A percentile compares a stretch with the other conserved stretches of the same genome.
phyloP scores from a whole-genome alignment of 768 basidiomycete species.

The Podaxis carcinomalis region DNA sequence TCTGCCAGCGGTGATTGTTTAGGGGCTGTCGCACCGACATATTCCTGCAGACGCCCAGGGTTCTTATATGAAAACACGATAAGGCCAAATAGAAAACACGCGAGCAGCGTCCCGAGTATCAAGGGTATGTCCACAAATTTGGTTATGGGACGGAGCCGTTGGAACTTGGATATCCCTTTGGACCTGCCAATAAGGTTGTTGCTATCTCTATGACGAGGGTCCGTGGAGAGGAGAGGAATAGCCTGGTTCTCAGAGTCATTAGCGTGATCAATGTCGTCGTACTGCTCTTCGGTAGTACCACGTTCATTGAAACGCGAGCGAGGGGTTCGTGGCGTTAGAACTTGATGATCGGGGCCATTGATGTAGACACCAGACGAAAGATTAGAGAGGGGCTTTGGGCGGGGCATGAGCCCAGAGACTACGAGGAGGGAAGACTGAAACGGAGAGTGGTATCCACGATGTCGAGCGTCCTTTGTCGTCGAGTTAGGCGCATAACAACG shows the following conservation, averaged over 20 bases:
- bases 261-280: constrained; percentile 35
- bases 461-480: background rate
- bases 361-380: constrained; percentile 27
- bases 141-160: background rate
- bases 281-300: constrained; percentile 49
- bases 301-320: constrained; percentile 55
- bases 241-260: constrained; percentile 37
- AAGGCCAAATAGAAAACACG: constrained; percentile 39
- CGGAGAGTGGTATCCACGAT: background rate
- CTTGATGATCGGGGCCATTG: constrained; percentile 27
- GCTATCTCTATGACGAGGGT: constrained; percentile 14
- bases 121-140: constrained; percentile 8
- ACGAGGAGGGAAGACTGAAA: background rate
- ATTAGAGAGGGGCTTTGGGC: constrained; percentile 34
- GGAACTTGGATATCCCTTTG: constrained; percentile 1
- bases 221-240: constrained; percentile 46
- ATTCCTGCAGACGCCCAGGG: constrained; percentile 42
- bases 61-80: constrained; percentile 44
- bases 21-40: constrained; percentile 32
- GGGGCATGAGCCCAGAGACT: constrained; percentile 27
- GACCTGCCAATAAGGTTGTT: constrained; percentile 11
- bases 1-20: constrained; percentile 13
- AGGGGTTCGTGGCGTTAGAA: constrained; percentile 57
- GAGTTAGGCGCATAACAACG: constrained; percentile 1
- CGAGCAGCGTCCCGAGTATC: background rate